Percentiles rank a stretch among this genome's conserved stretches.
Conservation (phyloP, 768 basidiomycete genomes). For the Solioccasus polychromus region DNA sequence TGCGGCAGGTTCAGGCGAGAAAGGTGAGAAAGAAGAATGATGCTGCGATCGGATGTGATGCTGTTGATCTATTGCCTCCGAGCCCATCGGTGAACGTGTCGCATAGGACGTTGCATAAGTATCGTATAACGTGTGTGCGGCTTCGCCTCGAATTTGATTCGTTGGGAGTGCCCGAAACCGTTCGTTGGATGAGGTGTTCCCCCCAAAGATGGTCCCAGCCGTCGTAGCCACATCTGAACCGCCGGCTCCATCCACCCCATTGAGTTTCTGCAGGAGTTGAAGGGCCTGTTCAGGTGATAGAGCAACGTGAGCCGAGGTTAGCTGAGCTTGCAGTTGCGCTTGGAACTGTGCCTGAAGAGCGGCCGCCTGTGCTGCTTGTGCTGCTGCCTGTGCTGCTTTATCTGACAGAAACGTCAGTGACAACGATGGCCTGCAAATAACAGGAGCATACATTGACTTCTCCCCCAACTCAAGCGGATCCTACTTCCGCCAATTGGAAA, state of each 20-base stretch:
- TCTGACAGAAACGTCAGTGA: slow-evolving; percentile 41
- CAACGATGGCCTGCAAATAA: not conserved
- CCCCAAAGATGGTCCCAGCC: slow-evolving; percentile 11
- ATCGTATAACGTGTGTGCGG: slow-evolving; percentile 19
- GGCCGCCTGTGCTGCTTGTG: slow-evolving; percentile 76
- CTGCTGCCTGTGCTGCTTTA: slow-evolving; percentile 89
- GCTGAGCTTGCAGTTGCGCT: slow-evolving; percentile 35
- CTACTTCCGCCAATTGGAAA: slow-evolving; percentile 91
- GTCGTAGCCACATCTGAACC: slow-evolving; percentile 9
- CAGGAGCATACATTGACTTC: slow-evolving; percentile 70
- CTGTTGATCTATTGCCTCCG: slow-evolving; percentile 15
- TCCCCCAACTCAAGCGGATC: slow-evolving; percentile 90
- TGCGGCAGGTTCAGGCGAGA: slow-evolving; percentile 71
- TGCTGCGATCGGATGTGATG: slow-evolving; percentile 20
- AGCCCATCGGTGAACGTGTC: slow-evolving; percentile 11
- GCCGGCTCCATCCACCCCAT: slow-evolving; percentile 34
- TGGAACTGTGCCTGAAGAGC: slow-evolving; percentile 53
- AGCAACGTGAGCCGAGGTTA: slow-evolving; percentile 21
- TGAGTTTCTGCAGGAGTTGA: slow-evolving; percentile 57
- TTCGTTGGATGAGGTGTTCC: slow-evolving; percentile 22
- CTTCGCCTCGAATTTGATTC: slow-evolving; percentile 21
- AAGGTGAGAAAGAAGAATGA: slow-evolving; percentile 58
- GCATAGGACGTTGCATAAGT: slow-evolving; percentile 17
- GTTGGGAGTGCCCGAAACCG: slow-evolving; percentile 19
- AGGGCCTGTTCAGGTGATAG: slow-evolving; percentile 63